These are phyloP conservation scores for Euphorbia corollata DNA, from an alignment of 441 rosid species.

Conservation along the genomic window DNA sequence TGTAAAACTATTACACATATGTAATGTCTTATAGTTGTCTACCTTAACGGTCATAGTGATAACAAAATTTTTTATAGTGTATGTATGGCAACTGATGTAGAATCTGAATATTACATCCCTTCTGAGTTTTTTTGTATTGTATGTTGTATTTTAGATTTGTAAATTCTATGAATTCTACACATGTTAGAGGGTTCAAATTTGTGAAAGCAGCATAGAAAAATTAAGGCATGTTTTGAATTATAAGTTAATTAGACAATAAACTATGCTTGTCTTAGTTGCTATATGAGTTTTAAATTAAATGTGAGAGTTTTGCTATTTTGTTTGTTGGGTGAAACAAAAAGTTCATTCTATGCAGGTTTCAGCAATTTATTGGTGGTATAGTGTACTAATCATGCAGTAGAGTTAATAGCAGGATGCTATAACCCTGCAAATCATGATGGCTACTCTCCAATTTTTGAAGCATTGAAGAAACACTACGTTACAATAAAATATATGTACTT, in stretches of 20 bases:
- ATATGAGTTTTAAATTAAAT: neutral
- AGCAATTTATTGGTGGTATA: conserved; percentile 94
- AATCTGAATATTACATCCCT: too few species aligned
- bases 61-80: too few species aligned
- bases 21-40: too few species aligned
- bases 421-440: conserved; percentile 90
- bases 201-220: too few species aligned
- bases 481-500: too few species aligned
- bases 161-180: too few species aligned
- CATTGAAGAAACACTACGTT: conserved; percentile 52
- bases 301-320: neutral
- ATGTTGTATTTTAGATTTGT: too few species aligned
- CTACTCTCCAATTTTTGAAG: conserved; percentile 57
- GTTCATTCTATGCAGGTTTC: conserved; percentile 64
- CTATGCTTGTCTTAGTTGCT: neutral
- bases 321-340: conserved; percentile 5
- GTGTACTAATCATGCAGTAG: conserved; percentile 88
- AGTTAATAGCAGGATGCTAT: conserved; percentile 79
- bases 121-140: too few species aligned
- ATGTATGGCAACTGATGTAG: too few species aligned
- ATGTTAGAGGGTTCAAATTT: too few species aligned
- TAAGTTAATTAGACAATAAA: neutral
- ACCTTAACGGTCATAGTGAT: too few species aligned
- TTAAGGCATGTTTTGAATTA: neutral
- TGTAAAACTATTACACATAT: neutral